Conservation (phyloP, 164 flowering plant genomes). For the Chloranthus sessilifolius region DNA sequence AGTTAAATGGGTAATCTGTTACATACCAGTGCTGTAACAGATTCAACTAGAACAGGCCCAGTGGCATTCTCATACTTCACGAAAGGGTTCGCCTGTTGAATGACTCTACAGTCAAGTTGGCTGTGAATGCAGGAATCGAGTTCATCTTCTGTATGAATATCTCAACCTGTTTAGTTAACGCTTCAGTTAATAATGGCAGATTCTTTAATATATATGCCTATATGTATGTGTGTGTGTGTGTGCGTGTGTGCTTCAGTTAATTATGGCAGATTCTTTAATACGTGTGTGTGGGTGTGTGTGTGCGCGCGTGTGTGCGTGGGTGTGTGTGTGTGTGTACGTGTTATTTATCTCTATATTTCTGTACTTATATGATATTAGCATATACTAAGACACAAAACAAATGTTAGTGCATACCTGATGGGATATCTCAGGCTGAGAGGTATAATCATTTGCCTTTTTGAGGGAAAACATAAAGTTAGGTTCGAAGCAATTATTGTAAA, state of each 20-base stretch:
- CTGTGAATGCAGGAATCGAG: constrained; percentile 95
- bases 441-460: constrained; percentile 66
- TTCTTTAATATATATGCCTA: too few species aligned
- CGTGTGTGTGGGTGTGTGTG: too few species aligned
- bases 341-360: too few species aligned
- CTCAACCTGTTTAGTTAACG: constrained; percentile 54
- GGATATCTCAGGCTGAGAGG: constrained; percentile 68
- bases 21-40: background rate
- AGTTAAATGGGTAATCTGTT: too few species aligned
- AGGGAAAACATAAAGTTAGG: constrained; percentile 9
- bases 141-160: constrained; percentile 73
- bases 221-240: too few species aligned
- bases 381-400: background rate
- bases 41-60: background rate
- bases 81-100: constrained; percentile 70
- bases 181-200: background rate
- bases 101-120: constrained; percentile 86
- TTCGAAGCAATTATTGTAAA: too few species aligned
- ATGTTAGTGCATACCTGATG: constrained; percentile 55
- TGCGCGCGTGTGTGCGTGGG: too few species aligned
- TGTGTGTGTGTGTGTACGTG: too few species aligned
- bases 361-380: background rate
- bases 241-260: too few species aligned
- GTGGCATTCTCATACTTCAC: background rate
- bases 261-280: too few species aligned